phyloP scores from a whole-genome alignment of 441 rosid genomes.

The Hypseocharis bilobata region DNA sequence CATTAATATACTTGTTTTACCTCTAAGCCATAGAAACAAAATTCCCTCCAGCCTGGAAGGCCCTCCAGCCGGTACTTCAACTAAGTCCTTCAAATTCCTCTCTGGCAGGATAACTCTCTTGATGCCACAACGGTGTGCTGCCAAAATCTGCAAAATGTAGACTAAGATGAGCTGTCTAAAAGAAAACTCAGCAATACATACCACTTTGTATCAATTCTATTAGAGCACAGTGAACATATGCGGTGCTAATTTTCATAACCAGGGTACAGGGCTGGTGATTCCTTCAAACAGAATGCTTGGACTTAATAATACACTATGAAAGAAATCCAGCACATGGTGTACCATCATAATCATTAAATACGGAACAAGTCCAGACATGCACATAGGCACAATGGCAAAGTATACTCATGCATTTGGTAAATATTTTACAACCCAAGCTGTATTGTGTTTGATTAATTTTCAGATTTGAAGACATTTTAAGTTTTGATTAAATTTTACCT shows the following conservation, averaged over 20 bases:
- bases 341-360: neutral
- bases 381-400: neutral
- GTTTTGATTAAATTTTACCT: neutral
- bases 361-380: neutral
- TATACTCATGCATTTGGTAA: too few species aligned
- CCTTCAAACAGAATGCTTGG: too few species aligned
- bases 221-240: neutral
- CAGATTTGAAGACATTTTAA: neutral
- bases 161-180: conserved; percentile 13
- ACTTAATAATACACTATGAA: too few species aligned
- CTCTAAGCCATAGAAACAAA: neutral
- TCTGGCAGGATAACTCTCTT: conserved; percentile 89
- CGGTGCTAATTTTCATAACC: conserved; percentile 9
- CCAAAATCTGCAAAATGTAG: conserved; percentile 55
- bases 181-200: neutral
- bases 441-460: neutral
- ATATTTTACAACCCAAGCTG: neutral
- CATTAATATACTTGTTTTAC: neutral
- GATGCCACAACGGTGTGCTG: conserved; percentile 85
- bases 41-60: conserved; percentile 76
- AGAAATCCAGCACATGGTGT: neutral
- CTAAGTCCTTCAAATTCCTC: conserved; percentile 85
- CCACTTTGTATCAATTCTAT: neutral
- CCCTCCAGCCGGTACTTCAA: conserved; percentile 80
- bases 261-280: too few species aligned